Conservation (phyloP, 139 green algal genomes). For the Penium margaritaceum region DNA sequence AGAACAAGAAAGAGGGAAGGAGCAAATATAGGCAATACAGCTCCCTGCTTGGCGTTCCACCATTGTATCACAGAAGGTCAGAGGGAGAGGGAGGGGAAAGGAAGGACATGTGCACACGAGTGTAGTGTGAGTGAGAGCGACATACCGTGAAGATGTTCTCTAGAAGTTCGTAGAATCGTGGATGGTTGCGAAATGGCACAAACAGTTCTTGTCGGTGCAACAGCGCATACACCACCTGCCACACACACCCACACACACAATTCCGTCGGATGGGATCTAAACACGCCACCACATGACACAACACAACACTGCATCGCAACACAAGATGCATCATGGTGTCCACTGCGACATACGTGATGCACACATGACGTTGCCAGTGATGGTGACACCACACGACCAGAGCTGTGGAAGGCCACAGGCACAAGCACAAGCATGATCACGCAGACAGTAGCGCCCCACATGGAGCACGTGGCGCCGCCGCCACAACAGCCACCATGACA, state of each 20-base stretch:
- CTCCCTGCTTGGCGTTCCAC: too few species aligned
- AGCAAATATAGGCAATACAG: too few species aligned
- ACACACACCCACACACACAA: too few species aligned
- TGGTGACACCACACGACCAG: too few species aligned
- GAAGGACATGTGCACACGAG: not conserved
- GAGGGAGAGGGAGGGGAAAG: not conserved
- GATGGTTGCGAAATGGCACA: slow-evolving; percentile 50
- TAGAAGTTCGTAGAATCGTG: slow-evolving; percentile 61
- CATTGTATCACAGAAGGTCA: too few species aligned
- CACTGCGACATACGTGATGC: not conserved
- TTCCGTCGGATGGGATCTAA: not conserved
- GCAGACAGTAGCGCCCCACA: too few species aligned
- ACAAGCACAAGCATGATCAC: too few species aligned
- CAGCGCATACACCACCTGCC: slow-evolving; percentile 76
- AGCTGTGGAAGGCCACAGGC: too few species aligned
- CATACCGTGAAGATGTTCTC: slow-evolving; percentile 59
- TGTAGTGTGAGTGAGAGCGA: not conserved
- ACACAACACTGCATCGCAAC: not conserved
- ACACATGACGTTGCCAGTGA: too few species aligned
- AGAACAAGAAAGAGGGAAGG: not conserved
- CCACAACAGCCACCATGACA: too few species aligned
- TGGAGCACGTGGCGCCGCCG: too few species aligned
- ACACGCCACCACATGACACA: not conserved
- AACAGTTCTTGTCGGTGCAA: slow-evolving; percentile 71
- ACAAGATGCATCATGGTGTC: not conserved